Conservation (phyloP, 768 basidiomycete species). For the Holtermanniella nyarrowii region DNA sequence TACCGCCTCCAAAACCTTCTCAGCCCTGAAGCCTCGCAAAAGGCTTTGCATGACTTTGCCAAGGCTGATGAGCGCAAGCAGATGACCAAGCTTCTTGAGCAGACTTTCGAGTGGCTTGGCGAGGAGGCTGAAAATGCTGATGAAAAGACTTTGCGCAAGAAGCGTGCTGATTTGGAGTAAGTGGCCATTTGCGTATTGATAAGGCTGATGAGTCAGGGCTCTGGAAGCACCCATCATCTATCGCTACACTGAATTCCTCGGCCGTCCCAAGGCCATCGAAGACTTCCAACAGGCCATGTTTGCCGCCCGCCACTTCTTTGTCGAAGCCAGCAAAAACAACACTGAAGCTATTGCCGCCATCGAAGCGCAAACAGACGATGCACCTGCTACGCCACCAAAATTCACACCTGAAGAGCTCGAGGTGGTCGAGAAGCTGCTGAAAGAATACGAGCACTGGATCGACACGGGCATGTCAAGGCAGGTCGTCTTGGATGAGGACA, state of each 20-base stretch:
- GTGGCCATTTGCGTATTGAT: conserved; percentile 37
- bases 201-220: conserved; percentile 44
- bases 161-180: conserved; percentile 73
- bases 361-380: conserved; percentile 13
- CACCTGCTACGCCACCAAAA: conserved; percentile 54
- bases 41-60: conserved; percentile 79
- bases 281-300: conserved; percentile 68
- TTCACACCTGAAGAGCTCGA: conserved; percentile 83
- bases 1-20: conserved; percentile 80
- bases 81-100: conserved; percentile 59
- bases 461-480: conserved; percentile 71
- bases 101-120: conserved; percentile 69
- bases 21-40: conserved; percentile 52
- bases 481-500: conserved; percentile 57
- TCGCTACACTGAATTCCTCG: conserved; percentile 79
- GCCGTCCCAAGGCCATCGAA: conserved; percentile 72
- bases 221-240: conserved; percentile 72
- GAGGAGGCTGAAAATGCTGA: conserved; percentile 75
- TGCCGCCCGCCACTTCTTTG: conserved; percentile 57
- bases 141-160: conserved; percentile 61
- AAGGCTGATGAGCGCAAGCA: conserved; percentile 57
- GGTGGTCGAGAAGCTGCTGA: conserved; percentile 60
- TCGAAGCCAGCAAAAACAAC: conserved; percentile 63
- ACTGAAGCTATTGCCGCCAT: conserved; percentile 51
- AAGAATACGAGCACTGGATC: conserved; percentile 76